Evolutionary conservation across 139 green algal genomes (phyloP).

Genomic region (Chlorella sp.): DNA sequence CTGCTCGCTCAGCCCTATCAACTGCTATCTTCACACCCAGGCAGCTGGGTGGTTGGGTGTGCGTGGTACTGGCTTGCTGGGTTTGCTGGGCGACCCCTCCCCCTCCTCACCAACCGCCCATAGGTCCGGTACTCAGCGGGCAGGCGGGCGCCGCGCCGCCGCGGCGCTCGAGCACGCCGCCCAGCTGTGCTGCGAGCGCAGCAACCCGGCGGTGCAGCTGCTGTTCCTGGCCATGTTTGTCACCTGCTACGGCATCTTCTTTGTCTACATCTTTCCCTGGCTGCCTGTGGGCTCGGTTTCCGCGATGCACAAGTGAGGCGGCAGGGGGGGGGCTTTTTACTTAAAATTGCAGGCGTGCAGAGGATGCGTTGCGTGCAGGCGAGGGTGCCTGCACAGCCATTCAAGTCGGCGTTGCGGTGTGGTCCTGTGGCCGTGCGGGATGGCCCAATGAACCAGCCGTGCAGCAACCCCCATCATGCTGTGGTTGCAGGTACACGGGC

Average conservation of each 20-base stretch:
- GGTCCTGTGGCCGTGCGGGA: no score
- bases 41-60: conserved; percentile 23
- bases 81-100: no score
- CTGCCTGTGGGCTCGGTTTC: conserved; percentile 45
- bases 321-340: no score
- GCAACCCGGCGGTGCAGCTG: conserved; percentile 55
- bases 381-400: no score
- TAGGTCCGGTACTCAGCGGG: neutral
- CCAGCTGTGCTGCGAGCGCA: conserved; percentile 41
- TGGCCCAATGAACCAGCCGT: no score
- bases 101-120: no score
- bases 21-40: no score
- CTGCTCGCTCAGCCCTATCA: no score
- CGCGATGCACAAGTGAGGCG: conserved; percentile 49
- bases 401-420: no score
- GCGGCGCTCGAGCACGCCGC: neutral
- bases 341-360: no score
- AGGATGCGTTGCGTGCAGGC: no score
- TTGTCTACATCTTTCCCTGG: conserved; percentile 49
- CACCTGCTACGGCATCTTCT: conserved; percentile 41
- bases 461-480: no score
- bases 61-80: neutral
- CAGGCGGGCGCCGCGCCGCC: conserved; percentile 9
- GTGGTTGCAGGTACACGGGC: conserved; percentile 57
- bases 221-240: conserved; percentile 53